phyloP scores from a whole-genome alignment of 495 filamentous ascomycete genomes.

The Neurospora sp. region DNA sequence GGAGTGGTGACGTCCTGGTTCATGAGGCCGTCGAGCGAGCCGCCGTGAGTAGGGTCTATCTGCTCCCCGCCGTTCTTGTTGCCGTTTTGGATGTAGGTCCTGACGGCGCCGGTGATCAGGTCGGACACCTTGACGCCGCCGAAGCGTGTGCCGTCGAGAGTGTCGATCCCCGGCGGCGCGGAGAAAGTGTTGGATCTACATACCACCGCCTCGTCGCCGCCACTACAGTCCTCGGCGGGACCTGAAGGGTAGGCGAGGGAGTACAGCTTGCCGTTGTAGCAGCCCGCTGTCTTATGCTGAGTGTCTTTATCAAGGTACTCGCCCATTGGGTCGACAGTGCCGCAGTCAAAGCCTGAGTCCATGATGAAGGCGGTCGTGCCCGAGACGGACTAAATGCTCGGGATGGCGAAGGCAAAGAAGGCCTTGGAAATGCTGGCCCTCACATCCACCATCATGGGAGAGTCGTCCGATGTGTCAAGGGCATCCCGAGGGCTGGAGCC shows the following conservation, averaged over 20 bases:
- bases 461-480: neutral
- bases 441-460: neutral
- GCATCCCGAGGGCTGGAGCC: neutral
- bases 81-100: conserved; percentile 20
- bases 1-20: conserved; percentile 18
- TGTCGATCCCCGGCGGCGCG: conserved; percentile 14
- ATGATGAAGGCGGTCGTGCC: conserved; percentile 19
- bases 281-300: conserved; percentile 11
- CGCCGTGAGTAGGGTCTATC: conserved; percentile 11
- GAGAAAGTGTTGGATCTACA: conserved; percentile 10
- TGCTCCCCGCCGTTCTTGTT: conserved; percentile 17
- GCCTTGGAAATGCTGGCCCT: conserved; percentile 8
- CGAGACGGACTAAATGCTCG: conserved; percentile 18
- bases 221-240: neutral
- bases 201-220: neutral
- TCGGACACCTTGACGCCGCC: conserved; percentile 15
- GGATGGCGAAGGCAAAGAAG: conserved; percentile 23
- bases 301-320: conserved; percentile 14
- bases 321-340: conserved; percentile 8
- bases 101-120: conserved; percentile 19
- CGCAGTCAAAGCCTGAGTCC: conserved; percentile 23
- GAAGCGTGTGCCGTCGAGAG: conserved; percentile 9
- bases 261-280: conserved; percentile 19
- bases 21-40: conserved; percentile 9
- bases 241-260: conserved; percentile 19